These are phyloP conservation scores for Pseudohyphozyma bogoriensis DNA, from an alignment of 768 basidiomycete species.

Conservation along the genomic window DNA sequence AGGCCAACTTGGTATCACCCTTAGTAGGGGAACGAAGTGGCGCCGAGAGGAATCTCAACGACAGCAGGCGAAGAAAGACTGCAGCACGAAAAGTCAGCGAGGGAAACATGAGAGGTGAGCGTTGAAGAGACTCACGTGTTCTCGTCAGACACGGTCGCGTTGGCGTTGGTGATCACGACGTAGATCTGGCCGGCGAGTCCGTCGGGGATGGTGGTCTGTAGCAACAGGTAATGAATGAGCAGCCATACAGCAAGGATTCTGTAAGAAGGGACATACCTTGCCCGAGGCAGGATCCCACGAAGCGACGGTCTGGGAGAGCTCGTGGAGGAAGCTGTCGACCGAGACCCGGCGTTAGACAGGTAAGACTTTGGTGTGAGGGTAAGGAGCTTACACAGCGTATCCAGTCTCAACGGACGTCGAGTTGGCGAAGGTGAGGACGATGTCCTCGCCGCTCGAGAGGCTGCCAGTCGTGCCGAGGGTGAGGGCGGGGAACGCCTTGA, in stretches of 20 bases:
- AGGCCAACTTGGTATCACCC: too few relatives aligned
- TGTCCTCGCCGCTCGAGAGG: slow-evolving; percentile 34
- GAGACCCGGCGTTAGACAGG: slow-evolving; percentile 16
- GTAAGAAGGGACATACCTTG: neutral
- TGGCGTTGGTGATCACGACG: slow-evolving; percentile 44
- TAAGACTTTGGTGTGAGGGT: neutral
- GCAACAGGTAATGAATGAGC: neutral
- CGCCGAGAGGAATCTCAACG: slow-evolving; percentile 28
- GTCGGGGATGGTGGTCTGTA: slow-evolving; percentile 49
- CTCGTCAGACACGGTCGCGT: slow-evolving; percentile 41
- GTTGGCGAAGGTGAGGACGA: slow-evolving; percentile 29
- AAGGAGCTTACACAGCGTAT: neutral
- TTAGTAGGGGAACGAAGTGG: neutral
- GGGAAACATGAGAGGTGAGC: too few relatives aligned
- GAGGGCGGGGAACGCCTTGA: slow-evolving; percentile 49
- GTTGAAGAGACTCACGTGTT: too few relatives aligned
- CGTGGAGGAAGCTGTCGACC: slow-evolving; percentile 31
- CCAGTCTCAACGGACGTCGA: neutral
- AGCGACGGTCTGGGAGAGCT: slow-evolving; percentile 18
- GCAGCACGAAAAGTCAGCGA: too few relatives aligned
- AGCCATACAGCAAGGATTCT: neutral
- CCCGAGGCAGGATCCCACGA: neutral
- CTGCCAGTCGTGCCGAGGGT: slow-evolving; percentile 34
- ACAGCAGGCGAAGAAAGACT: slow-evolving; percentile 53
- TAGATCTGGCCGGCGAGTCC: too few relatives aligned